Conservation (phyloP, 192 early-diverging fungal species). For the Entomortierella chlamydospora region DNA sequence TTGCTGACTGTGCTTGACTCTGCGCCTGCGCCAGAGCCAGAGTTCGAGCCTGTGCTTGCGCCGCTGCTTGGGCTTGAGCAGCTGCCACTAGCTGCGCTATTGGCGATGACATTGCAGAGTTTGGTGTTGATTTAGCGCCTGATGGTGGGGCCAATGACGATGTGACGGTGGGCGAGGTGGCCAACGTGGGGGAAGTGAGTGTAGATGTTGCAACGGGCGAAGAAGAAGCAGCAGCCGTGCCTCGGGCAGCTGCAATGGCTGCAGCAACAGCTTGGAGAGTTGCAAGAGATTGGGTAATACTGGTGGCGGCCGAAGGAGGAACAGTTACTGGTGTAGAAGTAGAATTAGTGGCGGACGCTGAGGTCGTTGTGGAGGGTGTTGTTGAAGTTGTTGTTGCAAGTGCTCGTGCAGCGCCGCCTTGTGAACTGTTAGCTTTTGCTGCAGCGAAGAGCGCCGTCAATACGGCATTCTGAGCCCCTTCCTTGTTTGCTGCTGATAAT, state of each 20-base stretch:
- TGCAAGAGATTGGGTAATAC: conserved; percentile 16
- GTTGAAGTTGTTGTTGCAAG: conserved; percentile 3
- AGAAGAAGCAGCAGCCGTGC: background rate
- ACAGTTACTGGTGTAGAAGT: background rate
- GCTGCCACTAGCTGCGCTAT: conserved; percentile 48
- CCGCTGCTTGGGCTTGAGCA: conserved; percentile 42
- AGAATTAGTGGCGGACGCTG: conserved; percentile 2
- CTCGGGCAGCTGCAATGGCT: conserved; percentile 16
- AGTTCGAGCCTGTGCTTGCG: conserved; percentile 18
- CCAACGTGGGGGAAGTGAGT: background rate
- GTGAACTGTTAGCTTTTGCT: conserved; percentile 30
- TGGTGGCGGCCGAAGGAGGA: background rate
- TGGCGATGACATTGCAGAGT: conserved; percentile 21
- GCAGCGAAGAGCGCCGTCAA: conserved; percentile 31
- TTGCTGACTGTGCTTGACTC: conserved; percentile 1
- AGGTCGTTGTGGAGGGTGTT: background rate
- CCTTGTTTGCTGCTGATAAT: conserved; percentile 36
- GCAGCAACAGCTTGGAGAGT: conserved; percentile 30
- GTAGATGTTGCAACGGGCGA: background rate
- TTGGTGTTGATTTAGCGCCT: background rate
- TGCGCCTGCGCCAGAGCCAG: conserved; percentile 18
- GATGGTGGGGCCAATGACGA: background rate
- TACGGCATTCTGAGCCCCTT: conserved; percentile 36
- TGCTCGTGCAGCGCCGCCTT: background rate
- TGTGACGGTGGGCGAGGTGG: background rate